Evolutionary conservation across 2,329 filamentous ascomycete species (phyloP).

Genomic region (Diaporthe amygdali): DNA sequence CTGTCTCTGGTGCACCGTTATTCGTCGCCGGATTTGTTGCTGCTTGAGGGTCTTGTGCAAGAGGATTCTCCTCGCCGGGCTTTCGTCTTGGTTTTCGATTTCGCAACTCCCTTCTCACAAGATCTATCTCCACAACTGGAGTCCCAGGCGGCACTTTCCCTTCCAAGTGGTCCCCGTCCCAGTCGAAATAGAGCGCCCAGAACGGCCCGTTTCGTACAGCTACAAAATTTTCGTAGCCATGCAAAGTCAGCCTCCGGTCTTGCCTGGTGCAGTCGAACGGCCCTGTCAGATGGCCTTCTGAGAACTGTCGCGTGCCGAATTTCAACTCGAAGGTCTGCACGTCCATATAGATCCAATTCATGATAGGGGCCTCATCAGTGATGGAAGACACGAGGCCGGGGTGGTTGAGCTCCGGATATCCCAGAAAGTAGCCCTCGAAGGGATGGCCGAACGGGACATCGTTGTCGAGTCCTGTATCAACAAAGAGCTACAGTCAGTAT

Average conservation of each 20-base stretch:
- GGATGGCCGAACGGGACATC: conserved; percentile 48
- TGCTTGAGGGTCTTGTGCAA: background rate
- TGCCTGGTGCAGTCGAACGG: conserved; percentile 58
- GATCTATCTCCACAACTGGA: conserved; percentile 60
- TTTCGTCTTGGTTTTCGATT: conserved; percentile 2
- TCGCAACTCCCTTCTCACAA: conserved; percentile 54
- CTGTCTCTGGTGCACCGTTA: background rate
- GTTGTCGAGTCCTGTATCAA: conserved; percentile 45
- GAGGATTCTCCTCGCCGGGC: background rate
- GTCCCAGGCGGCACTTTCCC: conserved; percentile 52
- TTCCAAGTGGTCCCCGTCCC: conserved; percentile 49
- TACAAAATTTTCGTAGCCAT: conserved; percentile 55
- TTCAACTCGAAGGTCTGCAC: conserved; percentile 50
- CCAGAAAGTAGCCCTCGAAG: conserved; percentile 62
- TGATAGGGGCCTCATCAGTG: conserved; percentile 50
- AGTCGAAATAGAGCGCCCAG: conserved; percentile 55
- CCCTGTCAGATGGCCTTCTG: conserved; percentile 50
- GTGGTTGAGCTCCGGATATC: conserved; percentile 55
- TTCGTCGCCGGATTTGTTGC: background rate
- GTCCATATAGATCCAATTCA: conserved; percentile 58
- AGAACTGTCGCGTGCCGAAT: conserved; percentile 48
- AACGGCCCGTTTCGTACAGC: conserved; percentile 50
- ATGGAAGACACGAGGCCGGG: conserved; percentile 55
- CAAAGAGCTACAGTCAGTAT: conserved; percentile 43
- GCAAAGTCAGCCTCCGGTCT: conserved; percentile 54